Conservation (phyloP, 1,139 yeast genomes). For the Saccharomycopsis hybrid region DNA sequence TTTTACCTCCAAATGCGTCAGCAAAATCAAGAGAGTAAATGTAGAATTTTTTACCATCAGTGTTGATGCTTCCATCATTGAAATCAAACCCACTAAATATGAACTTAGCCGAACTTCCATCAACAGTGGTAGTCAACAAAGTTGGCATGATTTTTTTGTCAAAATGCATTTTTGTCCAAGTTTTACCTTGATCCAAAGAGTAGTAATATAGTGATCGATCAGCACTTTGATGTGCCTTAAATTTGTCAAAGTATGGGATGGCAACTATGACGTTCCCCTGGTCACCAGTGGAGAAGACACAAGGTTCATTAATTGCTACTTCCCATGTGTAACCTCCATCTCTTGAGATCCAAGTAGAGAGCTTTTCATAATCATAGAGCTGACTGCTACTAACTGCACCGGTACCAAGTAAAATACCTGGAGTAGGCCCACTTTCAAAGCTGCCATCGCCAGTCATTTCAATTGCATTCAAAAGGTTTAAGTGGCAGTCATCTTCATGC, state of each 20-base stretch:
- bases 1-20: conserved; percentile 46
- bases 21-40: conserved; percentile 55
- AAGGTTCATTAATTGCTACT: conserved; percentile 47
- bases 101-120: conserved; percentile 63
- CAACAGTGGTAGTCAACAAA: conserved; percentile 54
- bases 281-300: conserved; percentile 65
- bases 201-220: conserved; percentile 47
- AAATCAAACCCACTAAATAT: conserved; percentile 44
- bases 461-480: conserved; percentile 47
- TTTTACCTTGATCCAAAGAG: conserved; percentile 69
- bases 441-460: conserved; percentile 52
- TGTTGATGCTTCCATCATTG: conserved; percentile 23
- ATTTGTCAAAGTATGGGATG: conserved; percentile 35
- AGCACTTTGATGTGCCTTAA: conserved; percentile 26
- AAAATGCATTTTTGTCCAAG: conserved; percentile 53
- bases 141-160: conserved; percentile 43
- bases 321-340: conserved; percentile 79
- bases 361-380: conserved; percentile 26
- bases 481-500: conserved; percentile 43
- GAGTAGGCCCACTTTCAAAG: conserved; percentile 58
- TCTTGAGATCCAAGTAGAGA: conserved; percentile 58
- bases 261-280: conserved; percentile 73
- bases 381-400: conserved; percentile 46
- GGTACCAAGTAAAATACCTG: conserved; percentile 61
- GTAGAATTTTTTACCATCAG: conserved; percentile 21